Evolutionary conservation across 2,329 filamentous ascomycete genomes (phyloP).

Genomic region (Fusarium caatingaense): DNA sequence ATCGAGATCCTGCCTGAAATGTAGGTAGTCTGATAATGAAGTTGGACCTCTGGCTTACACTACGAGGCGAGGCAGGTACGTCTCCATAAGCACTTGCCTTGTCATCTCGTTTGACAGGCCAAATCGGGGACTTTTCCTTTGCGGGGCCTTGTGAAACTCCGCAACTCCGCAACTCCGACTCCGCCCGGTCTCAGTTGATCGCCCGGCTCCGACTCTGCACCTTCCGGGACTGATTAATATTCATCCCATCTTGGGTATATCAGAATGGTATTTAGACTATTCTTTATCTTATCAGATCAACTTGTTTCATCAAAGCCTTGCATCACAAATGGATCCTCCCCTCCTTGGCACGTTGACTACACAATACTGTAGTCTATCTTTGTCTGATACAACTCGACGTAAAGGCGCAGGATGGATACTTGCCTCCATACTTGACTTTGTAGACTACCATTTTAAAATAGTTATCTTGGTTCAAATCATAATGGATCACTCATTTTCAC

Average conservation of each 20-base stretch:
- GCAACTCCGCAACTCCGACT: conserved; percentile 48
- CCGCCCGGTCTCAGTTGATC: conserved; percentile 30
- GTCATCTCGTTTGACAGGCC: conserved; percentile 33
- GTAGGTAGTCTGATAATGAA: not conserved
- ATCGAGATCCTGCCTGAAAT: not conserved
- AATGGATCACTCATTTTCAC: not conserved
- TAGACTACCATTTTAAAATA: not conserved
- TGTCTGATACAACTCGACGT: not conserved
- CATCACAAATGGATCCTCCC: not conserved
- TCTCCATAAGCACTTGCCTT: conserved; percentile 17
- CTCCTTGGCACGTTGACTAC: not conserved
- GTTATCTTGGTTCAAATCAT: not conserved
- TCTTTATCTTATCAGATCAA: conserved; percentile 26
- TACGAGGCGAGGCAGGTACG: not conserved
- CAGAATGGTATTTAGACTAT: not conserved
- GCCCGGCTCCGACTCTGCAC: conserved; percentile 41
- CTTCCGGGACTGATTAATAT: not conserved
- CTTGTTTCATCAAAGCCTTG: not conserved
- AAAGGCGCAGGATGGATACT: not conserved
- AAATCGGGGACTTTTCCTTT: conserved; percentile 20
- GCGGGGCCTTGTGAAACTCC: conserved; percentile 39
- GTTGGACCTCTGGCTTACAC: not conserved
- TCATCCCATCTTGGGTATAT: not conserved
- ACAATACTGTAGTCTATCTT: not conserved
- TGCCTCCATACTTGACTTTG: not conserved